These are phyloP conservation scores for Dipodascopsis uninucleata DNA, from an alignment of 805 yeast species.

Conservation along the genomic window DNA sequence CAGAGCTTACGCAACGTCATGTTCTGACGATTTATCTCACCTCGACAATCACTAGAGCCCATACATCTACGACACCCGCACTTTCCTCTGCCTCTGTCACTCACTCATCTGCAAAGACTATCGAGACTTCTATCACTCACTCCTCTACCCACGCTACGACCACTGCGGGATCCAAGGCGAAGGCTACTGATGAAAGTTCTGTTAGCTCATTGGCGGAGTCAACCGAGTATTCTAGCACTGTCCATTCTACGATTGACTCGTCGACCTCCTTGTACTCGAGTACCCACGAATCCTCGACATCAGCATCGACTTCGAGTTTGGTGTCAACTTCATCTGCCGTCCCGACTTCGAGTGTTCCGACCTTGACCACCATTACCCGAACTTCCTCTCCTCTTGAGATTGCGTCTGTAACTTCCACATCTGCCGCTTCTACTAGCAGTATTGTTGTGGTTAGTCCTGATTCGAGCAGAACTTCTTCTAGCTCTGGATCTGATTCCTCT, in stretches of 20 bases:
- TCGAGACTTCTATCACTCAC: no score
- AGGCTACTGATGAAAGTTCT: no score
- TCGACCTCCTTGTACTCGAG: no score
- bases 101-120: slow-evolving; percentile 78
- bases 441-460: background rate
- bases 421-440: background rate
- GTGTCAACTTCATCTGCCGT: no score
- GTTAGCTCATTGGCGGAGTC: slow-evolving; percentile 92
- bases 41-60: slow-evolving; percentile 17
- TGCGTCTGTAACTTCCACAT: slow-evolving; percentile 72
- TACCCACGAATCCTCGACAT: no score
- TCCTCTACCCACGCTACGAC: no score
- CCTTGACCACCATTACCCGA: no score
- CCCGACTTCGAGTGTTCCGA: no score
- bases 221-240: slow-evolving; percentile 89
- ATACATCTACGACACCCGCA: slow-evolving; percentile 34
- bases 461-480: background rate
- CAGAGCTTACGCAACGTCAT: slow-evolving; percentile 21
- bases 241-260: slow-evolving; percentile 90
- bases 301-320: no score
- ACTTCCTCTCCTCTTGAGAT: slow-evolving; percentile 90
- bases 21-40: slow-evolving; percentile 21
- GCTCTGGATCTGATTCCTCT: background rate
- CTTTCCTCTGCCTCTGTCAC: slow-evolving; percentile 77
- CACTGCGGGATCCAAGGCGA: no score